Evolutionary conservation across 139 green algal genomes (phyloP).

Genomic region (Chlorella sp.): DNA sequence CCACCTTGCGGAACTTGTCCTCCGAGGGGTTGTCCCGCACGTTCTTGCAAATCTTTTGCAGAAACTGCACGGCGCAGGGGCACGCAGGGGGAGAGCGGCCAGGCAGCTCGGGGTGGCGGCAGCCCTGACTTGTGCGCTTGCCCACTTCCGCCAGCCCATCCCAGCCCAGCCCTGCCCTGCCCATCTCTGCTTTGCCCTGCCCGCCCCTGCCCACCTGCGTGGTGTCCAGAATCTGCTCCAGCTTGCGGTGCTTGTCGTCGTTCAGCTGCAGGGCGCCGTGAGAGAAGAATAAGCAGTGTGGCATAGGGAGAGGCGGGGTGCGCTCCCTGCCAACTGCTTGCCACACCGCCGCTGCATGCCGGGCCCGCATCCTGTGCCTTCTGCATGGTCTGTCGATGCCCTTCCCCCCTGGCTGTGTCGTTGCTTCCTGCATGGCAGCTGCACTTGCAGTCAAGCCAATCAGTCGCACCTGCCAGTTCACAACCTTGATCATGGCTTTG

Average conservation of each 20-base stretch:
- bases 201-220: conserved; percentile 1
- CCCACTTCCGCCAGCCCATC: background rate
- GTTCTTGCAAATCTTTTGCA: conserved; percentile 58
- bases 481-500: conserved; percentile 27
- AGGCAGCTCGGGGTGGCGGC: too few relatives aligned
- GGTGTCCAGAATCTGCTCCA: conserved; percentile 36
- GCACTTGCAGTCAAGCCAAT: too few relatives aligned
- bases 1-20: conserved; percentile 55
- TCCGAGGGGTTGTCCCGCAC: conserved; percentile 55
- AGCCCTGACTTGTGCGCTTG: too few relatives aligned
- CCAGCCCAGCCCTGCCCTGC: background rate
- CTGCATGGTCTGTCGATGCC: too few relatives aligned
- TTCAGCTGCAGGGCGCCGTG: background rate
- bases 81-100: too few relatives aligned
- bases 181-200: too few relatives aligned
- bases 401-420: too few relatives aligned
- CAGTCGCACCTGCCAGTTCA: conserved; percentile 24
- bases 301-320: background rate
- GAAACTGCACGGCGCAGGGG: conserved; percentile 8
- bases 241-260: conserved; percentile 43
- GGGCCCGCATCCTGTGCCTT: too few relatives aligned
- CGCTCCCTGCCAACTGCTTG: too few relatives aligned
- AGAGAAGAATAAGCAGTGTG: background rate
- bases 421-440: too few relatives aligned
- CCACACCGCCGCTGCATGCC: too few relatives aligned